Base-by-base conservation (phyloP, 768 basidiomycete species). In the Mycena capillaripes region DNA sequence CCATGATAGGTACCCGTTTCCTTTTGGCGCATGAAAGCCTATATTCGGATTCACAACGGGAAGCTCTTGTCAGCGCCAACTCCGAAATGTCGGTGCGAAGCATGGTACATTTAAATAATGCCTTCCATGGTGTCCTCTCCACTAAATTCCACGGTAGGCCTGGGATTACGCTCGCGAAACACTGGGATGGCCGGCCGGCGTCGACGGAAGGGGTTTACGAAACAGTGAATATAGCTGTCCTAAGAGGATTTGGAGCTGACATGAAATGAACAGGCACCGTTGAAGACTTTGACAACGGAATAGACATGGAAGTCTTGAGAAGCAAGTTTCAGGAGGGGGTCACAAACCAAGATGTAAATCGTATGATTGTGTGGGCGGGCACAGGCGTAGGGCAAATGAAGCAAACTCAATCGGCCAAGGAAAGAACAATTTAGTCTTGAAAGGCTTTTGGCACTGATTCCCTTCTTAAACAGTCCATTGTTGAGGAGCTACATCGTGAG, bases 291-390 rank as follows among this genome's bases (percentile, higher is more conserved):
- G 89, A 90, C 25, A 81, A 77, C 11, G 90, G 89, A 1, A 81
- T 86, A 17, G 79, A 85, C 57, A 76, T 90, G 23, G 80, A 84
- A 25, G 80, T 78, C 32, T 78, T 91, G 36, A 83, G 82, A 73
- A 77, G 78, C 40, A 87, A 84, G 72, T 90, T 87, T 71, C 77
- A 76, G n/a, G 84, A 87, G 64, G 91, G 85, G 7, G 78, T 81
- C 10, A 82, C 81, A 72, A 80, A 80, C 27, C 83, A 81, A 48
- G 89, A 94, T 73, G 78, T 82, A 12, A 82, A 85, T 66, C 83
- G 90, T 50, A 85, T 89, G 69, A 80, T 92, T 3, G 86, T 90
- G 16, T 95, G 93, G 93, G 89, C 92, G 17, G 93, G 93, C 50
- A 85, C 88, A 46, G 89, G 91, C 19, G 88, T 93, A 30, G 90